Percentiles rank a stretch among this genome's conserved stretches.
phyloP scores from a whole-genome alignment of 768 basidiomycete species.

The Rhodosporidiobolus odoratus region DNA sequence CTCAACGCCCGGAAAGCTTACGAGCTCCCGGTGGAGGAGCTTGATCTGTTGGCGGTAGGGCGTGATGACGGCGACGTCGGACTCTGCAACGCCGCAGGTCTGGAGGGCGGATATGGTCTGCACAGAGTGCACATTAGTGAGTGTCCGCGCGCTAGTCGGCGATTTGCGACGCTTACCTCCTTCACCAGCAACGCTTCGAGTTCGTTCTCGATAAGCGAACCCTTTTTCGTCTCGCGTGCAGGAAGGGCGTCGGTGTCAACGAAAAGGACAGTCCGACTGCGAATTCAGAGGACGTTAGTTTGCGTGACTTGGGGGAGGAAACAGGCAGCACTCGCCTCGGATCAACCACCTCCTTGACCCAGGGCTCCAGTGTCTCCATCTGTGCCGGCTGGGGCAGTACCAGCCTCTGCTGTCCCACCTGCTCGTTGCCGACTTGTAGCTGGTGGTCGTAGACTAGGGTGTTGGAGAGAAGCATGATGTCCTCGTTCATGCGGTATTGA shows the following conservation, averaged over 20 bases:
- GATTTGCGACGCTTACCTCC: slow-evolving; percentile 47
- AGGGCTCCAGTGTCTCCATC: slow-evolving; percentile 43
- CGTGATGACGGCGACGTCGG: slow-evolving; percentile 81
- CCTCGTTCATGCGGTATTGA: slow-evolving; percentile 95
- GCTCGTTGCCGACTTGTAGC: slow-evolving; percentile 69
- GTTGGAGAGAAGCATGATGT: slow-evolving; percentile 90
- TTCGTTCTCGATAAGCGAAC: slow-evolving; percentile 85
- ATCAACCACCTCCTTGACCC: slow-evolving; percentile 29
- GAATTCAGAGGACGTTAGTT: background rate
- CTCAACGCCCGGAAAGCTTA: slow-evolving; percentile 54
- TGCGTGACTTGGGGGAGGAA: background rate
- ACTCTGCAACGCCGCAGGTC: slow-evolving; percentile 59
- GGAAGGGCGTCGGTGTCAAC: slow-evolving; percentile 84
- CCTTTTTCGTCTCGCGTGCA: slow-evolving; percentile 71
- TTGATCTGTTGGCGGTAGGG: slow-evolving; percentile 95
- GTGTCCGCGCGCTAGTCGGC: background rate
- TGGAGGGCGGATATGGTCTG: slow-evolving; percentile 67
- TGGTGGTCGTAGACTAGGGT: slow-evolving; percentile 73
- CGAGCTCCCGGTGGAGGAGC: slow-evolving; percentile 64
- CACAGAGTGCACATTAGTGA: slow-evolving; percentile 11
- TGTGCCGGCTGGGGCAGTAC: slow-evolving; percentile 54
- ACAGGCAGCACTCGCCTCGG: slow-evolving; percentile 2
- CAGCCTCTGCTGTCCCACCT: slow-evolving; percentile 61
- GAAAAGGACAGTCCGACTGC: slow-evolving; percentile 78
- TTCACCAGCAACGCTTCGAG: slow-evolving; percentile 59